phyloP scores from a whole-genome alignment of 257 asterid species.

The Penstemon barbatus region DNA sequence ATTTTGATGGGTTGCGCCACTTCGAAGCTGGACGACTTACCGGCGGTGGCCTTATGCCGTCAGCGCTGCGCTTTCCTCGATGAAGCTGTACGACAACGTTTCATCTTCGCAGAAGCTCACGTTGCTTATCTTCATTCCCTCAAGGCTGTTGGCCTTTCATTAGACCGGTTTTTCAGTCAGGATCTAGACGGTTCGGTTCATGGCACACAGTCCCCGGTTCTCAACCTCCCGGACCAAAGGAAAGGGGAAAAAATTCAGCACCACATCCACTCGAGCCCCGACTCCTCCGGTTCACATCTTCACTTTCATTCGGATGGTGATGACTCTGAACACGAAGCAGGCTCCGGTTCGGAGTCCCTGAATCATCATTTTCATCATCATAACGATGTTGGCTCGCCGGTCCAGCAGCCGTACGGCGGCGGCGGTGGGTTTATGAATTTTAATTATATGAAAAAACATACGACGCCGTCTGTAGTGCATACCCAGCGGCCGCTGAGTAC shows the following conservation, averaged over 20 bases:
- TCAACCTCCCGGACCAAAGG: slow-evolving; percentile 54
- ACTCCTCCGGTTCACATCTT: slow-evolving; percentile 74
- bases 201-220: slow-evolving; percentile 56
- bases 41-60: slow-evolving; percentile 83
- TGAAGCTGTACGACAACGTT: slow-evolving; percentile 81
- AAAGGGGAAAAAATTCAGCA: slow-evolving; percentile 47
- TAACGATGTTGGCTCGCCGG: slow-evolving; percentile 37
- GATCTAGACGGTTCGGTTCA: slow-evolving; percentile 39
- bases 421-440: slow-evolving; percentile 57
- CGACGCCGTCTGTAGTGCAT: slow-evolving; percentile 66
- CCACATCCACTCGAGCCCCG: slow-evolving; percentile 46
- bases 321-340: slow-evolving; percentile 50
- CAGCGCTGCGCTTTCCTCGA: slow-evolving; percentile 82
- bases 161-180: slow-evolving; percentile 67
- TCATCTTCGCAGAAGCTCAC: slow-evolving; percentile 78
- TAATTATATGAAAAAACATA: slow-evolving; percentile 71
- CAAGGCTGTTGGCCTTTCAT: slow-evolving; percentile 58
- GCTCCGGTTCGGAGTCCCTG: slow-evolving; percentile 50
- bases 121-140: slow-evolving; percentile 72
- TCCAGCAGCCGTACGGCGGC: slow-evolving; percentile 35
- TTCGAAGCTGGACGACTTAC: slow-evolving; percentile 88
- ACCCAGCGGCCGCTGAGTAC: slow-evolving; percentile 72
- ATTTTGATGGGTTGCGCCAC: slow-evolving; percentile 73
- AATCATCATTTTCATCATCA: slow-evolving; percentile 36
- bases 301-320: slow-evolving; percentile 65